Evolutionary conservation across 2,329 filamentous ascomycete genomes (phyloP).

Genomic region (Xylaria sp.): DNA sequence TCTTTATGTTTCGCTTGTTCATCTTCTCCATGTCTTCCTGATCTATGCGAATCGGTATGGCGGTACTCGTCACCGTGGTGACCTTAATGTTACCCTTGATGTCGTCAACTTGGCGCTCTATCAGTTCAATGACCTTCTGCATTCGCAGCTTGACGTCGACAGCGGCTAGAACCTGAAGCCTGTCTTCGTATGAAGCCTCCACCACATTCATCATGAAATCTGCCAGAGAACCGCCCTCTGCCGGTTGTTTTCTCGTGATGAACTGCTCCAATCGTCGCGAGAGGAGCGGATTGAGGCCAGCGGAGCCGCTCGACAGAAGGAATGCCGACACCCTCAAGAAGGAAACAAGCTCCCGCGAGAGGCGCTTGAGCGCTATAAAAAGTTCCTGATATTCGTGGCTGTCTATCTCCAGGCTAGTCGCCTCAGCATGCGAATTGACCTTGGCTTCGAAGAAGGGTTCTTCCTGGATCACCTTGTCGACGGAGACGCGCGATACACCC

Average conservation of each 20-base stretch:
- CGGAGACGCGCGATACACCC: slow-evolving; percentile 78
- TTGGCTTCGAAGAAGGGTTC: slow-evolving; percentile 88
- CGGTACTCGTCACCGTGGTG: slow-evolving; percentile 76
- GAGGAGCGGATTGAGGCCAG: slow-evolving; percentile 81
- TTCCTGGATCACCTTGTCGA: slow-evolving; percentile 80
- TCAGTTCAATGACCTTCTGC: slow-evolving; percentile 81
- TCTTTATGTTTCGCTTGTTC: slow-evolving; percentile 51
- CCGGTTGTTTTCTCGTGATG: slow-evolving; percentile 82
- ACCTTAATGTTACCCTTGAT: slow-evolving; percentile 91
- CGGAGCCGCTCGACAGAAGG: slow-evolving; percentile 72
- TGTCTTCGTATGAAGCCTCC: slow-evolving; percentile 89
- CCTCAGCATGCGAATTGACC: slow-evolving; percentile 59
- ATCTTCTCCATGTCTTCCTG: slow-evolving; percentile 64
- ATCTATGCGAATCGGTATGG: slow-evolving; percentile 67
- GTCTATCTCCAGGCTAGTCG: slow-evolving; percentile 40
- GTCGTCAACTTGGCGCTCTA: slow-evolving; percentile 81
- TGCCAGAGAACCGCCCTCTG: slow-evolving; percentile 85
- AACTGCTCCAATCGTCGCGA: slow-evolving; percentile 87
- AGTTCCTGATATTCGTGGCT: slow-evolving; percentile 61
- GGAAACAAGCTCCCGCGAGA: slow-evolving; percentile 86
- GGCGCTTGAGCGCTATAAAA: slow-evolving; percentile 83
- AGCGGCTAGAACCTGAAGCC: slow-evolving; percentile 84
- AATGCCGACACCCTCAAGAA: slow-evolving; percentile 86
- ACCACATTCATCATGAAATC: slow-evolving; percentile 98
- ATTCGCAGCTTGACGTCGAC: slow-evolving; percentile 81